Evolutionary conservation across 78 protist species (phyloP), one percentile per base, ranked within the genome.

Genomic region (Paratrimastix pyriformis): DNA sequence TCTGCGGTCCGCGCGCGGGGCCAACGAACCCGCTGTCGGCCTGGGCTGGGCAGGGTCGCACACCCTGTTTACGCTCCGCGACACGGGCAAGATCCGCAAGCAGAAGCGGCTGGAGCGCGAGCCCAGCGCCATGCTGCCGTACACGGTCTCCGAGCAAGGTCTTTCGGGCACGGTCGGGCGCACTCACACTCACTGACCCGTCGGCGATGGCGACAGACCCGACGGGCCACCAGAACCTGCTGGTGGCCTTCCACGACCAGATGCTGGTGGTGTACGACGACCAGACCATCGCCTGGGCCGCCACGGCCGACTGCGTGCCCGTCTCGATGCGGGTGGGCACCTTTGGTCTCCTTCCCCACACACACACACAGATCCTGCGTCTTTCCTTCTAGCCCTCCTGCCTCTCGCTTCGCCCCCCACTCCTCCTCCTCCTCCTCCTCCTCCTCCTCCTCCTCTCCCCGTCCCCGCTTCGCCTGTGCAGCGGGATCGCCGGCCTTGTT

Each of bases 81-180:
- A 80, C 6, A 0, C 2, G 6, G 85, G 88, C 44, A 30, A 21
- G 43, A 45, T 80, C 26, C 72, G 73, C 39, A 1, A 0, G 9
- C 83, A 83, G 80, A 40, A 55, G 35, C 59, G 80, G 3, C 32
- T 73, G 15, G 84, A 78, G 73, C 30, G 2, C 71, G 3, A 1
- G 7, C 74, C 80, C 13, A 15, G 15, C 3, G 11, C 37, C 71
- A 2, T 42, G 38, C 11, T 50, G 1, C n/a, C 44, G 38, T 66
- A 65, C 46, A 55, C 52, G 13, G 64, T 57, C 13, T 15, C n/a
- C n/a, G n/a, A n/a, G n/a, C n/a, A n/a, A n/a, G n/a, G n/a, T n/a
- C n/a, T n/a, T n/a, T n/a, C n/a, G n/a, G n/a, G n/a, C n/a, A n/a
- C n/a, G n/a, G n/a, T n/a, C n/a, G n/a, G n/a, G n/a, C n/a, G n/a